Evolutionary conservation across 176 grass and related monocot genomes (phyloP).

Genomic region (Raddia distichophylla): DNA sequence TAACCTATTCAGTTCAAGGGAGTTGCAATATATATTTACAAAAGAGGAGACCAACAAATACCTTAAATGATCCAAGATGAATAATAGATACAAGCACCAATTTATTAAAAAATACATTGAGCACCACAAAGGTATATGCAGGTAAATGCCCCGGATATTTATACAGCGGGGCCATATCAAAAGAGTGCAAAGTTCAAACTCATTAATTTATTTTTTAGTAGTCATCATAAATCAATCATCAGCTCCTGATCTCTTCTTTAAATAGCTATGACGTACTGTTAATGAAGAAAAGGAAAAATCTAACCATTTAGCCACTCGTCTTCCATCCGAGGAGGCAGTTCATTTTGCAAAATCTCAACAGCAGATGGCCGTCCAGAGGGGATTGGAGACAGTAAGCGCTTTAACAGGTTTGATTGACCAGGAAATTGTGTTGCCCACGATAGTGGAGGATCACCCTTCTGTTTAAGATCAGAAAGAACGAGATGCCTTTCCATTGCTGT

Average conservation of each 20-base stretch:
- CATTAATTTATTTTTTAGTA: background rate
- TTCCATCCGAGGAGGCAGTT: constrained; percentile 91
- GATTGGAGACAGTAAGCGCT: constrained; percentile 63
- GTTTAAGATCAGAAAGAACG: constrained; percentile 97
- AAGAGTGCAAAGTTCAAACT: constrained; percentile 12
- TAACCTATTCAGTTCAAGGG: background rate
- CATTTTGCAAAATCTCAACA: constrained; percentile 81
- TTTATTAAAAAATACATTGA: constrained; percentile 18
- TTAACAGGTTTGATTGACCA: constrained; percentile 64
- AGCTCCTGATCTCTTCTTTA: constrained; percentile 21
- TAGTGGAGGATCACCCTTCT: constrained; percentile 65
- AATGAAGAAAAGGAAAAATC: constrained; percentile 33
- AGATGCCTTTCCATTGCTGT: constrained; percentile 91
- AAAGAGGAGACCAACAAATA: constrained; percentile 2
- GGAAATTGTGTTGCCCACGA: constrained; percentile 73
- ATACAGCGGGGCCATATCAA: background rate
- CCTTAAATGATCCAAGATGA: background rate
- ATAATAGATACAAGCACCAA: background rate
- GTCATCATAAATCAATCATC: background rate
- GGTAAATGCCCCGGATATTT: background rate
- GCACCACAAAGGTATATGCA: background rate
- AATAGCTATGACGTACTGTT: background rate
- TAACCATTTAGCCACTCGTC: constrained; percentile 98
- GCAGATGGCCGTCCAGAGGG: constrained; percentile 94
- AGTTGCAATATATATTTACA: constrained; percentile 2